A percentile compares a stretch with the other conserved stretches of the same genome.
Evolutionary conservation across 305 asterid species (phyloP).

Genomic region (Rubia balearica): DNA sequence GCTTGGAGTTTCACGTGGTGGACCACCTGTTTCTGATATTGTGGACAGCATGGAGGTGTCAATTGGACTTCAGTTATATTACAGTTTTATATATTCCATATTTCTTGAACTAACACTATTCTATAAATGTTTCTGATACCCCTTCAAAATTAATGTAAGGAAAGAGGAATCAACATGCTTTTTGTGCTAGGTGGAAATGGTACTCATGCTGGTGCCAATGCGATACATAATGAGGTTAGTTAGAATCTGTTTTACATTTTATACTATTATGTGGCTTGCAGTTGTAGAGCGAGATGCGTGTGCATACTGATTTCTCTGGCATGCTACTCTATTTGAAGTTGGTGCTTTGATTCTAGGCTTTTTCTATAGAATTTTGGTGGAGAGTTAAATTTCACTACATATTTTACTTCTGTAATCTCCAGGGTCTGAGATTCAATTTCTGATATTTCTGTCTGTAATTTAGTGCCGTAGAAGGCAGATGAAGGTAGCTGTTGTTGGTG

Average conservation of each 20-base stretch:
- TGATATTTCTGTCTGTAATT: constrained; percentile 12
- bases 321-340: neutral
- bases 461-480: constrained; percentile 66
- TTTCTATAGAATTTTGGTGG: neutral
- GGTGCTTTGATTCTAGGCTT: neutral
- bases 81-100: neutral
- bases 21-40: constrained; percentile 70
- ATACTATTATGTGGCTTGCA: neutral
- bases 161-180: constrained; percentile 89
- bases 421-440: too few species aligned
- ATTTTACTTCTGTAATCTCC: neutral
- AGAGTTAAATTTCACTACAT: neutral
- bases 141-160: constrained; percentile 40
- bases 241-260: neutral
- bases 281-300: neutral
- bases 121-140: constrained; percentile 14
- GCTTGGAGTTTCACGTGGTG: constrained; percentile 97
- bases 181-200: constrained; percentile 98
- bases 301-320: neutral
- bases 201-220: constrained; percentile 97
- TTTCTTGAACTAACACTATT: neutral
- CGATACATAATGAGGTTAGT: constrained; percentile 85
- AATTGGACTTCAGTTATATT: constrained; percentile 4
- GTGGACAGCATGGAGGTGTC: constrained; percentile 85
- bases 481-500: constrained; percentile 87